These are phyloP conservation scores for Tetrahymena borealis DNA, from an alignment of 73 alveolate genomes.

Conservation along the genomic window DNA sequence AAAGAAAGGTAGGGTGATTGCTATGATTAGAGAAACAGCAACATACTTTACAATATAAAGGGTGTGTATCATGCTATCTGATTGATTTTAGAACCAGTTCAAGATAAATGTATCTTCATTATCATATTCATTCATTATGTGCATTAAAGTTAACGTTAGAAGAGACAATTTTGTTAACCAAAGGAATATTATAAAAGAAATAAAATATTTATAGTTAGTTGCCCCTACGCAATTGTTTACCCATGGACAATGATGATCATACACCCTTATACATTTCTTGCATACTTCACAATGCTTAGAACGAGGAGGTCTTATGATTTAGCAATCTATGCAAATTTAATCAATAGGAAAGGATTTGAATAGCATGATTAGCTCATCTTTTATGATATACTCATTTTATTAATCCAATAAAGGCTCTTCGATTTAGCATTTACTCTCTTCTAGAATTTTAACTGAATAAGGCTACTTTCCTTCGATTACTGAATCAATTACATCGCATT, in stretches of 20 bases:
- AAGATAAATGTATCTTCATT: not conserved
- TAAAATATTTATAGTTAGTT: constrained; percentile 25
- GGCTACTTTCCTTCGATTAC: not conserved
- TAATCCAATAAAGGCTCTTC: not conserved
- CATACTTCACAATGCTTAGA: constrained; percentile 67
- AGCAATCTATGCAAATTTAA: constrained; percentile 31
- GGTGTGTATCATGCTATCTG: not conserved
- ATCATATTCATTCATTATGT: not conserved
- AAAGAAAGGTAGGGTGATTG: not conserved
- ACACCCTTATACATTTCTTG: constrained; percentile 53
- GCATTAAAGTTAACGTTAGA: not conserved
- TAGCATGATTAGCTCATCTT: not conserved
- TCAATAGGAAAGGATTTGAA: not conserved
- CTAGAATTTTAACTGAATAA: not conserved
- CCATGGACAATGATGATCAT: constrained; percentile 70
- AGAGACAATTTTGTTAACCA: not conserved
- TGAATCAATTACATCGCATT: not conserved
- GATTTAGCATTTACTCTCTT: not conserved
- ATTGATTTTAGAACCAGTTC: not conserved
- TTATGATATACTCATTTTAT: not conserved
- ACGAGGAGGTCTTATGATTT: constrained; percentile 40
- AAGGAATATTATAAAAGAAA: not conserved
- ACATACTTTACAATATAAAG: not conserved
- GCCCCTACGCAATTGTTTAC: constrained; percentile 55
- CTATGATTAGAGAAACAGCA: not conserved